Percentiles rank a stretch among this genome's conserved stretches.
These are phyloP conservation scores for Paramyrothecium roridum DNA, from an alignment of 2,329 filamentous ascomycete species.

Conservation along the genomic window DNA sequence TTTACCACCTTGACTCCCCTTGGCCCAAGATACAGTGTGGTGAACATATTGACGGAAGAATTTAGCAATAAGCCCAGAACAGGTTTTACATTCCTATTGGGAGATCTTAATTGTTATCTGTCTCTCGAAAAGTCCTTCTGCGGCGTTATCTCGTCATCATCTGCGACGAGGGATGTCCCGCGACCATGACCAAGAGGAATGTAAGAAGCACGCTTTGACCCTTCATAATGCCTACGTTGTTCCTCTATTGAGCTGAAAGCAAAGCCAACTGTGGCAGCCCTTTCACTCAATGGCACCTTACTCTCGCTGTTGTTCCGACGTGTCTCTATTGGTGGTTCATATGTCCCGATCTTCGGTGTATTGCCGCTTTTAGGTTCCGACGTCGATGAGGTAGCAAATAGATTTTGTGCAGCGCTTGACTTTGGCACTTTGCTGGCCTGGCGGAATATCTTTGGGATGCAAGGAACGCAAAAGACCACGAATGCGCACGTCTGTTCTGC, in stretches of 20 bases:
- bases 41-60: too few relatives aligned
- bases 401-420: neutral
- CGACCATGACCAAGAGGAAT: neutral
- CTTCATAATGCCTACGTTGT: neutral
- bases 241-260: neutral
- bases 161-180: neutral
- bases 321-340: neutral
- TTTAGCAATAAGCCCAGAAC: too few relatives aligned
- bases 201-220: neutral
- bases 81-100: too few relatives aligned
- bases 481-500: neutral
- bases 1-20: too few relatives aligned
- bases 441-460: neutral
- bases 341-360: neutral
- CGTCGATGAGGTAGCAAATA: neutral
- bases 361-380: neutral
- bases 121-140: neutral
- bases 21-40: too few relatives aligned
- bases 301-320: neutral
- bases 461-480: neutral
- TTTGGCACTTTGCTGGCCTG: neutral
- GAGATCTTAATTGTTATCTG: neutral
- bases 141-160: neutral
- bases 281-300: neutral
- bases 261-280: neutral